Conservation (phyloP, 371 early-diverging fungal genomes). For the Dinochytrium kinnereticum region DNA sequence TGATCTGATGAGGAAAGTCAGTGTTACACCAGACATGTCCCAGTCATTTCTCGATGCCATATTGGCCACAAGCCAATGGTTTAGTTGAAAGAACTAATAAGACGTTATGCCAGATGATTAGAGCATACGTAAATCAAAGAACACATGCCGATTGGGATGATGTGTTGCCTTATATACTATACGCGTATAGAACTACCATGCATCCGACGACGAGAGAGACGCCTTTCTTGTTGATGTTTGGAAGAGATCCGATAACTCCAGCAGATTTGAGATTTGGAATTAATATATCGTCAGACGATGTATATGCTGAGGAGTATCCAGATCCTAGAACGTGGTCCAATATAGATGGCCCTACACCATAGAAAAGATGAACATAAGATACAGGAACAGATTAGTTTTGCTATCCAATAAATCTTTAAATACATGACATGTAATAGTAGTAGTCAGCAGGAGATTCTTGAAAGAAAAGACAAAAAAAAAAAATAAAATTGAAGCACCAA, state of each 20-base stretch:
- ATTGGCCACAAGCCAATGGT: conserved; percentile 28
- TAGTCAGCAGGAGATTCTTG: too few relatives aligned
- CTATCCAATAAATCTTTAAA: too few relatives aligned
- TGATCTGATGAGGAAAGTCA: conserved; percentile 4
- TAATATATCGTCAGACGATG: conserved; percentile 2
- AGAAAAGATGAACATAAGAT: too few relatives aligned
- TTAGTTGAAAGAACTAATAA: conserved; percentile 23
- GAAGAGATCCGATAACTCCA: conserved; percentile 13
- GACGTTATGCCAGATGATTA: conserved; percentile 9
- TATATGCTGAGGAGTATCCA: conserved; percentile 1
- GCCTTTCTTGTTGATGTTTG: conserved; percentile 19
- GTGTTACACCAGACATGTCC: not conserved
- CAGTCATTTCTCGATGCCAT: conserved; percentile 18
- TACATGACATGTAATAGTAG: too few relatives aligned
- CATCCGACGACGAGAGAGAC: conserved; percentile 18
- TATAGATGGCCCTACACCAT: not conserved
- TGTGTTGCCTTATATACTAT: conserved; percentile 17
- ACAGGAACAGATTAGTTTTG: too few relatives aligned
- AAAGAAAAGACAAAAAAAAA: too few relatives aligned
- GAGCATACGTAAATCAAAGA: conserved; percentile 20
- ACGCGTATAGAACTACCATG: conserved; percentile 16
- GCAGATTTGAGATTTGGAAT: conserved; percentile 14
- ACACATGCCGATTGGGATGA: conserved; percentile 23
- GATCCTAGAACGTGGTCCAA: not conserved
- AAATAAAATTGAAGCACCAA: too few relatives aligned